Conservation (phyloP, 768 basidiomycete genomes). For the Artomyces pyxidatus region DNA sequence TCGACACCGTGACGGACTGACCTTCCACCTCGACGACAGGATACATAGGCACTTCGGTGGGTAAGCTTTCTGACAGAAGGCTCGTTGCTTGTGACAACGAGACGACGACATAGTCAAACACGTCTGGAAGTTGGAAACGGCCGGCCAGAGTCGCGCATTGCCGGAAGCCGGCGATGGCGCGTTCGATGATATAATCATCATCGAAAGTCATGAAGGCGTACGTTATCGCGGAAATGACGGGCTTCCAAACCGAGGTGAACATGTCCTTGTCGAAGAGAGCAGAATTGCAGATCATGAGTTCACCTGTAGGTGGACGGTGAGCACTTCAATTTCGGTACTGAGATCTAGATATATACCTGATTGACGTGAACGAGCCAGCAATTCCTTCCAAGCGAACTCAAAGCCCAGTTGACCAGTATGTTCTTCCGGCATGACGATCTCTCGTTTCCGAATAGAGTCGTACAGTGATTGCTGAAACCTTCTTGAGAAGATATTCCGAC, state of each 20-base stretch:
- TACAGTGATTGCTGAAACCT: conserved; percentile 70
- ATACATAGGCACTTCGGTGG: conserved; percentile 69
- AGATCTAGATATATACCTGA: conserved; percentile 43
- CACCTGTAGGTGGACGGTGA: conserved; percentile 31
- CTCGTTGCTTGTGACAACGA: conserved; percentile 90
- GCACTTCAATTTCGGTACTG: not conserved
- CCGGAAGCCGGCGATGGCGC: conserved; percentile 91
- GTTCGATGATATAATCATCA: conserved; percentile 94
- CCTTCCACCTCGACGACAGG: conserved; percentile 87
- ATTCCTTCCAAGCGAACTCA: conserved; percentile 98
- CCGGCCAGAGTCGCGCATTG: conserved; percentile 93
- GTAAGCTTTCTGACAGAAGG: conserved; percentile 66
- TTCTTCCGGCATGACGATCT: conserved; percentile 97
- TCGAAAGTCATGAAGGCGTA: conserved; percentile 95
- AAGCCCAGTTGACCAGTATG: conserved; percentile 95
- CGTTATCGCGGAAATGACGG: conserved; percentile 88
- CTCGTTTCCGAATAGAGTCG: conserved; percentile 87
- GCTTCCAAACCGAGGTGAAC: conserved; percentile 92
- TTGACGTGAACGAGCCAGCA: conserved; percentile 72
- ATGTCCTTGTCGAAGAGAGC: conserved; percentile 81
- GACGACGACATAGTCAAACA: conserved; percentile 93
- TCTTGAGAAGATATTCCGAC: not conserved
- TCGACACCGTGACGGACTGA: conserved; percentile 84
- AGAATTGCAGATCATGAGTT: conserved; percentile 73
- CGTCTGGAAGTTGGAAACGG: conserved; percentile 83